Evolutionary conservation across 345 rosid genomes (phyloP).

Genomic region (Euphorbia tirucalli): DNA sequence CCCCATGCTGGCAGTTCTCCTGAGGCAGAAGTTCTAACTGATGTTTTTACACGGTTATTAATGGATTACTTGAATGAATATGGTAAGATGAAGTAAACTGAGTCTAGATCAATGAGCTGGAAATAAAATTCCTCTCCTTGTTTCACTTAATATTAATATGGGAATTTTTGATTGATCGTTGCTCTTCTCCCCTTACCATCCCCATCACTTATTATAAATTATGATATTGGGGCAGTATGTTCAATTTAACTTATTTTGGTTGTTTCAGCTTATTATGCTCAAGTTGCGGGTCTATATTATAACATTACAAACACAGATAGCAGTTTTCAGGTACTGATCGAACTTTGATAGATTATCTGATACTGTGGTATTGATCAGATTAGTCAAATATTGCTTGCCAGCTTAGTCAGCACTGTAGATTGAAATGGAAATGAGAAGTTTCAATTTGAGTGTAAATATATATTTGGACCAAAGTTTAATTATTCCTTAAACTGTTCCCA

Average conservation of each 20-base stretch:
- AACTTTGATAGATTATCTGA: constrained; percentile 4
- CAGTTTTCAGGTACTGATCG: constrained; percentile 69
- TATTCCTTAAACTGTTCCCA: not conserved
- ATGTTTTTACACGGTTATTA: constrained; percentile 65
- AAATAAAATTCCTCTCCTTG: not conserved
- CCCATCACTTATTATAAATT: not conserved
- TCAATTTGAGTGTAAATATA: not conserved
- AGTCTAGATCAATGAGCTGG: not conserved
- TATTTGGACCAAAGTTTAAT: not conserved
- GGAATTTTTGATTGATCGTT: not conserved
- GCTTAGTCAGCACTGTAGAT: not conserved
- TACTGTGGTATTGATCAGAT: not conserved
- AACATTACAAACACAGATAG: constrained; percentile 42
- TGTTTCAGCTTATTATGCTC: constrained; percentile 84
- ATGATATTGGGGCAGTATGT: not conserved
- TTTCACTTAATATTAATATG: not conserved
- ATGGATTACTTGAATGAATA: constrained; percentile 95
- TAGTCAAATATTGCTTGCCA: not conserved
- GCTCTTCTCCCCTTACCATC: not conserved
- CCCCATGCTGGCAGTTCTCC: constrained; percentile 73
- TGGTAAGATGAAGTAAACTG: constrained; percentile 44
- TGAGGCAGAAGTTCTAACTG: constrained; percentile 69
- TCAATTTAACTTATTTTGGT: constrained; percentile 4
- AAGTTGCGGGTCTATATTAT: constrained; percentile 85
- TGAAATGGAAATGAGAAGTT: not conserved